Conservation (phyloP, 352 stramenopile species). For the Pythium volutum region DNA sequence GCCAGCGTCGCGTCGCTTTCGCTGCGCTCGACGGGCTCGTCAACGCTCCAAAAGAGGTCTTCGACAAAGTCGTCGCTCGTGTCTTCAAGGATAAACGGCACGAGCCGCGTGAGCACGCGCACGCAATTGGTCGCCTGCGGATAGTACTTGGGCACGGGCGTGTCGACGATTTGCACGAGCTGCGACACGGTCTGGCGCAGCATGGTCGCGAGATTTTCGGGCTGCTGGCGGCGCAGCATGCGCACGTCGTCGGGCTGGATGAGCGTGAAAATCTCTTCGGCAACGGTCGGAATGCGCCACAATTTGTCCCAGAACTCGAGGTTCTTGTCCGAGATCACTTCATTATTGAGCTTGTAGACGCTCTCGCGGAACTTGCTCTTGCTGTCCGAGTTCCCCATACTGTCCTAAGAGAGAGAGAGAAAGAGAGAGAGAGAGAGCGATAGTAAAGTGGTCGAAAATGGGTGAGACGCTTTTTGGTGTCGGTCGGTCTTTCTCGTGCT, state of each 20-base stretch:
- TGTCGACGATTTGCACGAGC: conserved; percentile 85
- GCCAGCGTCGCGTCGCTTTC: conserved; percentile 28
- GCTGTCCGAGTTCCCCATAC: conserved; percentile 87
- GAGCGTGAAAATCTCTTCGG: conserved; percentile 88
- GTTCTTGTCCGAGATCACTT: conserved; percentile 81
- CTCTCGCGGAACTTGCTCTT: conserved; percentile 91
- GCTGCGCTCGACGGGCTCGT: conserved; percentile 22
- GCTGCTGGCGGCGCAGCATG: conserved; percentile 85
- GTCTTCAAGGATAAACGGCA: conserved; percentile 86
- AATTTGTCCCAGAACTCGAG: conserved; percentile 91
- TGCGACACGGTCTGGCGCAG: conserved; percentile 75
- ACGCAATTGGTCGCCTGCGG: conserved; percentile 83
- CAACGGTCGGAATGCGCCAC: conserved; percentile 84
- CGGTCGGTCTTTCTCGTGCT: conserved; percentile 14
- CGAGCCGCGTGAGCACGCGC: conserved; percentile 73
- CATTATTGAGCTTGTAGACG: conserved; percentile 90
- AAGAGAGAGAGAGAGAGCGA: neutral
- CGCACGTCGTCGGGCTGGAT: conserved; percentile 87
- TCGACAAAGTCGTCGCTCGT: conserved; percentile 79
- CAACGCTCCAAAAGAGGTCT: conserved; percentile 72
- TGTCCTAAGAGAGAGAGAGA: neutral
- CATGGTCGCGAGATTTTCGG: conserved; percentile 81
- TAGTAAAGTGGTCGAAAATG: too few species aligned
- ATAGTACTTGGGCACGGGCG: conserved; percentile 87
- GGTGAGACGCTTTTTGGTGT: neutral